A percentile compares a stretch with the other conserved stretches of the same genome.
Evolutionary conservation across 2,329 filamentous ascomycete species (phyloP).

Genomic region (Aspergillus neoniger): DNA sequence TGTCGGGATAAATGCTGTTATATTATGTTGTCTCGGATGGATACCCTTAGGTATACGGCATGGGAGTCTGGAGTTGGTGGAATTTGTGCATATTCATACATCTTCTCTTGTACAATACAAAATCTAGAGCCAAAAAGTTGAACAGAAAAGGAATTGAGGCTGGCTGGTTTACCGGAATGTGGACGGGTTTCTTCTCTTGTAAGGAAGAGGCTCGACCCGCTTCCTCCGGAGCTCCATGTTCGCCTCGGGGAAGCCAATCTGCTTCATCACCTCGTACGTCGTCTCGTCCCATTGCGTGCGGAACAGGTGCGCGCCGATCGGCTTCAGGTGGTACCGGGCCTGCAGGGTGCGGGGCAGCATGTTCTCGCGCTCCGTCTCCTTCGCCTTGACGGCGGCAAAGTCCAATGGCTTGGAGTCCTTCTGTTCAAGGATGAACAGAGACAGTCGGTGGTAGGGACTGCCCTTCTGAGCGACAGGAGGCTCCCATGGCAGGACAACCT

Average conservation of each 20-base stretch:
- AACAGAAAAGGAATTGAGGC: constrained; percentile 17
- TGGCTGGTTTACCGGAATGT: constrained; percentile 42
- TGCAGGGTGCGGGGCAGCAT: constrained; percentile 77
- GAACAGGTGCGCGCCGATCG: constrained; percentile 86
- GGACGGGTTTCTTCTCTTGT: constrained; percentile 59
- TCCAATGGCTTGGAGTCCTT: constrained; percentile 62
- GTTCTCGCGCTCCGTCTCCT: constrained; percentile 58
- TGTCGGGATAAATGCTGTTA: constrained; percentile 16
- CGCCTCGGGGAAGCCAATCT: constrained; percentile 71
- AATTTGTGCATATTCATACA: constrained; percentile 46
- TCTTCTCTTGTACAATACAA: constrained; percentile 47
- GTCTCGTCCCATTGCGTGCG: constrained; percentile 85
- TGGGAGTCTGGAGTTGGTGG: constrained; percentile 33
- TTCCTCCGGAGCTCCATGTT: constrained; percentile 83
- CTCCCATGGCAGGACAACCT: constrained; percentile 78
- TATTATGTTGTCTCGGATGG: neutral
- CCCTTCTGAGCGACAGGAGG: constrained; percentile 88
- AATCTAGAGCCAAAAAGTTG: constrained; percentile 30
- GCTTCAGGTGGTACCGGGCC: constrained; percentile 66
- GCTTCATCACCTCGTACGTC: constrained; percentile 83
- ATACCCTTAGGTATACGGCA: neutral
- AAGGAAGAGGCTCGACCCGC: constrained; percentile 68
- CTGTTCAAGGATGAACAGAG: constrained; percentile 82
- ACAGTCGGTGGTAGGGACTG: constrained; percentile 84
- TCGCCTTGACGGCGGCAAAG: constrained; percentile 56